phyloP scores from a whole-genome alignment of 306 rosid genomes.

The Elaeagnus macrophylla region DNA sequence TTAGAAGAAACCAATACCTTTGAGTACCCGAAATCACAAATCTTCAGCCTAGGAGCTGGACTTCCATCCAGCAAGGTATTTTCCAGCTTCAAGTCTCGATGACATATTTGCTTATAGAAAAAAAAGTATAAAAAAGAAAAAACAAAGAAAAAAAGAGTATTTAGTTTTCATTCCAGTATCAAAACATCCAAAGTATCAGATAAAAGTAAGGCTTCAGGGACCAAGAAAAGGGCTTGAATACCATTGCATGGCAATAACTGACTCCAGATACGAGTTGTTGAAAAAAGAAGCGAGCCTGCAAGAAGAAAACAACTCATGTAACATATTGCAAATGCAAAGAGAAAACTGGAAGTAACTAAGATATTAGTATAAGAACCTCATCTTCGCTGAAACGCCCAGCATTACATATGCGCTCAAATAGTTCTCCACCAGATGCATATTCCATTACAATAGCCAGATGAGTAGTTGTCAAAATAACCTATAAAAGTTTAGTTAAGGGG shows the following conservation, averaged over 20 bases:
- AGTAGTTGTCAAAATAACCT: constrained; percentile 86
- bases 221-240: constrained; percentile 22
- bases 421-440: constrained; percentile 94
- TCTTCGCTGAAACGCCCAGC: constrained; percentile 82
- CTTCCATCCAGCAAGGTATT: constrained; percentile 93
- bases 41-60: constrained; percentile 73
- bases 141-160: constrained; percentile 1
- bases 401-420: constrained; percentile 60
- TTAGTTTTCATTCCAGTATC: neutral
- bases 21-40: constrained; percentile 96
- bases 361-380: constrained; percentile 44
- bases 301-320: constrained; percentile 13
- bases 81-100: constrained; percentile 90
- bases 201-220: neutral
- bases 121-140: constrained; percentile 1
- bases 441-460: constrained; percentile 96
- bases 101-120: constrained; percentile 84
- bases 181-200: no score
- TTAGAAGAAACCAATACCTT: constrained; percentile 39
- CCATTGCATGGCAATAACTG: constrained; percentile 91
- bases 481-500: constrained; percentile 1
- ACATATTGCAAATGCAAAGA: constrained; percentile 3
- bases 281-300: constrained; percentile 95
- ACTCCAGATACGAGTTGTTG: constrained; percentile 97
- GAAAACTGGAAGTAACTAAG: constrained; percentile 1